phyloP scores from a whole-genome alignment of 2,329 filamentous ascomycete genomes.

The Fusarium sp. region DNA sequence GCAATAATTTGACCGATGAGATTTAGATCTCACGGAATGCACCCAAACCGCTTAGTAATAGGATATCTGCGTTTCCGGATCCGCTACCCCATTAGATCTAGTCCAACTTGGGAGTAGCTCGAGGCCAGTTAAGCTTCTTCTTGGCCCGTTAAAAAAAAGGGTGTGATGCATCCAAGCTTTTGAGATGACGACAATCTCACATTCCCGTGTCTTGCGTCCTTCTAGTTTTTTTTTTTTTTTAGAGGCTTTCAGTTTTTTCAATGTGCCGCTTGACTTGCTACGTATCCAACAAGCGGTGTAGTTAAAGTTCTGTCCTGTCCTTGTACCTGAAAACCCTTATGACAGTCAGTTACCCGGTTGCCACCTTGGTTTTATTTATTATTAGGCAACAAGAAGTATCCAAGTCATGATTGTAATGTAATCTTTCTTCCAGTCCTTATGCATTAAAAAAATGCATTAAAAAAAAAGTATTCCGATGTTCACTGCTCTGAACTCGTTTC shows the following conservation, averaged over 20 bases:
- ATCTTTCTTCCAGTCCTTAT: neutral
- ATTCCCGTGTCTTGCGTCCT: neutral
- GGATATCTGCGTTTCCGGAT: neutral
- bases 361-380: neutral
- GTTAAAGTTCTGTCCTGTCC: neutral
- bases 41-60: constrained; percentile 1
- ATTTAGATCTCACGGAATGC: neutral
- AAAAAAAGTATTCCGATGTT: neutral
- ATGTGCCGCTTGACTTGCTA: neutral
- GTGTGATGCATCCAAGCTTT: neutral
- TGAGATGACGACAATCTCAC: neutral
- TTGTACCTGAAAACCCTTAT: neutral
- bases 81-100: neutral
- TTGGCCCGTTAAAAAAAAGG: neutral
- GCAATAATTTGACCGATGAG: neutral
- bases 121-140: neutral
- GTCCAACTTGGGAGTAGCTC: no score
- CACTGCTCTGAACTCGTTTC: no score
- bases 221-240: neutral
- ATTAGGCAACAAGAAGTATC: neutral
- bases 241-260: neutral
- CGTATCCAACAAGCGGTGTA: neutral
- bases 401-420: neutral
- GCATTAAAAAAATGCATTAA: no score
- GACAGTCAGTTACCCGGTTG: neutral